Base-by-base conservation (phyloP, 805 yeast species). In the Lipomyces chichibuensis region DNA sequence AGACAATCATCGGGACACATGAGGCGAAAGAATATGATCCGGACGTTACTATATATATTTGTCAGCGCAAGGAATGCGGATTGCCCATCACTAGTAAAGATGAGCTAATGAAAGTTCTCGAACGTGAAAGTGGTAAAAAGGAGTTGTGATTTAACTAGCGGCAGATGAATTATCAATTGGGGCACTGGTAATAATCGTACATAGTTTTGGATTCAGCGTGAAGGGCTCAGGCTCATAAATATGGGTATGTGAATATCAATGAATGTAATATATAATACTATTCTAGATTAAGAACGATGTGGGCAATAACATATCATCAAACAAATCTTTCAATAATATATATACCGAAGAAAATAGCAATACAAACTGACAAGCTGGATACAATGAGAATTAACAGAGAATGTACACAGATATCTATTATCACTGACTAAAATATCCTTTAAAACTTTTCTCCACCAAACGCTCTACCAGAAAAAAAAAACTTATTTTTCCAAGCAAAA, bases 31-130 rank as follows among this genome's bases (percentile, higher is more conserved):
- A 54, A n/a, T n/a, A 43, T 23, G 32, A 35, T 25, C 29, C 37
- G 8, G 46, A 32, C 13, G 46, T 57, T 7, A 46, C 59, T 14
- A 65, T 61, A 51, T 65, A 60, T 37, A 53, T 69, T 1, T 69
- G 71, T 56, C 65, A 54, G 49, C 65, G 58, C 32, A 57, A 54
- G 20, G 27, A 62, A 17, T 69, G 71, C 54, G 63, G 68, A 1
- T 56, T 65, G 55, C 71, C 71, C n/a, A 60, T 67, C 13, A 51
- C 60, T 11, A 60, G 53, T 23, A 55, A 53, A 27, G 56, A 27
- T 3, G 64, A 32, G 59, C 65, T 67, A 14, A 54, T 59, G 54
- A 32, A 49, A 37, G 58, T 32, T 49, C 51, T 64, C 29, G 37
- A 57, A 32, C 46, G 49, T 37, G 59, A 57, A 14, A n/a, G 49